A percentile compares a stretch with the other conserved stretches of the same genome.
phyloP scores from a whole-genome alignment of 768 basidiomycete species.

The Candolleomyces efflorescens region DNA sequence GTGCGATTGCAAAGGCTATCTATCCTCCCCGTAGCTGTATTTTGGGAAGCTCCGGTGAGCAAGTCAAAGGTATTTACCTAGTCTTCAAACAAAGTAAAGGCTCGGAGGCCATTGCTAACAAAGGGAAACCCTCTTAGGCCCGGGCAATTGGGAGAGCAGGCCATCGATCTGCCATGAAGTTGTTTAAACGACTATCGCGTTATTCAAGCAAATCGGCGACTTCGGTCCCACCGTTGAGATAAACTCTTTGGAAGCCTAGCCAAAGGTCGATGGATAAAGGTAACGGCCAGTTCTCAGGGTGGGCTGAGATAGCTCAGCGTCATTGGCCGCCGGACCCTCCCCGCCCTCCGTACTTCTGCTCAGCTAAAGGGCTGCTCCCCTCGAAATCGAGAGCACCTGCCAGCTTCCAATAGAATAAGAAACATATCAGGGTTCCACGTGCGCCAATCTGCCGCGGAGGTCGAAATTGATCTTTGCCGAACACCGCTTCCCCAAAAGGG shows the following conservation, averaged over 20 bases:
- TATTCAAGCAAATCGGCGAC: constrained; percentile 1
- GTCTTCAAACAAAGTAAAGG: neutral
- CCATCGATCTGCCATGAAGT: neutral
- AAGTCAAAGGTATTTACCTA: neutral
- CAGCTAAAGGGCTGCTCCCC: no score
- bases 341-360: no score
- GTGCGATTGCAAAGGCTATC: neutral
- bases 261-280: neutral
- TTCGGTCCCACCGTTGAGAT: constrained; percentile 9
- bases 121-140: no score
- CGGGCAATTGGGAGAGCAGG: neutral
- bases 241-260: neutral
- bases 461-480: constrained; percentile 3
- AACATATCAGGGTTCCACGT: neutral
- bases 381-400: no score
- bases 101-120: no score
- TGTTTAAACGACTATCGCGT: neutral
- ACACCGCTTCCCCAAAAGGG: neutral
- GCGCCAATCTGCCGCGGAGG: constrained; percentile 6
- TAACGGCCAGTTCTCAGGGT: constrained; percentile 2
- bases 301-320: no score
- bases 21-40: constrained; percentile 3
- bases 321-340: no score
- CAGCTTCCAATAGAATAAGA: no score
- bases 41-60: constrained; percentile 4